phyloP scores from a whole-genome alignment of 176 grass and related monocot genomes.

The Eragrostis nindensis region DNA sequence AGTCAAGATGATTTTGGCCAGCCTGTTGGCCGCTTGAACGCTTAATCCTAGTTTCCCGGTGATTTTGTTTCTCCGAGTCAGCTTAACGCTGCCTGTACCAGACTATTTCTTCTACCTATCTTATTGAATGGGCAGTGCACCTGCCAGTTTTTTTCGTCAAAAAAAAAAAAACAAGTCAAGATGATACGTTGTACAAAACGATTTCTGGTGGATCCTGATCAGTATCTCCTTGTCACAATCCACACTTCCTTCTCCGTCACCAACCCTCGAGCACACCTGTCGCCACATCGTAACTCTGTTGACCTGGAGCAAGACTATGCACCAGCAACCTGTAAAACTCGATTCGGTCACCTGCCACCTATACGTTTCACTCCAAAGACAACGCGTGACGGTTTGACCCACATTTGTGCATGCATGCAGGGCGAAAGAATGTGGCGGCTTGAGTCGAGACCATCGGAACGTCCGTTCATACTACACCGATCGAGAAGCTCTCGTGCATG shows the following conservation, averaged over 20 bases:
- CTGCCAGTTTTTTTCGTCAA: no score
- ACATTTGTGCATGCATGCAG: background rate
- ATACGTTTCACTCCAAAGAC: background rate
- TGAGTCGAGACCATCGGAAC: background rate
- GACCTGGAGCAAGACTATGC: background rate
- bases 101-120: no score
- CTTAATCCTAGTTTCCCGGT: no score
- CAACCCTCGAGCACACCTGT: constrained; percentile 34
- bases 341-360: background rate
- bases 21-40: no score
- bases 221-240: constrained; percentile 4
- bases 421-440: background rate
- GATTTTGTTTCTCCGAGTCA: no score
- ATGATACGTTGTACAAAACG: background rate
- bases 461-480: constrained; percentile 18
- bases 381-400: background rate
- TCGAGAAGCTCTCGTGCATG: no score
- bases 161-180: no score
- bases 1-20: no score
- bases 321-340: background rate
- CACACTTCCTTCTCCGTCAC: background rate
- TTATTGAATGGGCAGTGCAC: no score
- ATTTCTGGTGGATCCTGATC: background rate
- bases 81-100: no score
- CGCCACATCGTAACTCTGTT: background rate